Evolutionary conservation across 2,329 filamentous ascomycete species (phyloP).

Genomic region (Xylaria arbuscula): DNA sequence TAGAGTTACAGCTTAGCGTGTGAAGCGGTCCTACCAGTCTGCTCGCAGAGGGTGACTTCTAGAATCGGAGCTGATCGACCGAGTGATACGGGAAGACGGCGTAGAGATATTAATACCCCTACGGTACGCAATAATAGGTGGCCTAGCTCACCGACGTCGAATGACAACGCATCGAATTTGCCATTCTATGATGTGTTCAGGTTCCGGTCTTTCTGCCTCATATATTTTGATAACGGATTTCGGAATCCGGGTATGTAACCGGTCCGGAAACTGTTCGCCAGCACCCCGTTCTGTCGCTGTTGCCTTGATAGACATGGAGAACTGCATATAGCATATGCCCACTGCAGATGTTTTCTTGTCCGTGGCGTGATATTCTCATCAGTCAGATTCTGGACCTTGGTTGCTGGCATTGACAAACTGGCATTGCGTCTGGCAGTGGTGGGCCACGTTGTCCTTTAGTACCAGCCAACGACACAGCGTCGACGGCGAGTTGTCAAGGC

Average conservation of each 20-base stretch:
- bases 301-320: slow-evolving; percentile 28
- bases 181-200: slow-evolving; percentile 11
- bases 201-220: not conserved
- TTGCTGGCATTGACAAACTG: slow-evolving; percentile 26
- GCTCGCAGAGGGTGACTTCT: slow-evolving; percentile 25
- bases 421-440: slow-evolving; percentile 24
- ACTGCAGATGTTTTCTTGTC: slow-evolving; percentile 15
- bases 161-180: slow-evolving; percentile 12
- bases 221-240: not conserved
- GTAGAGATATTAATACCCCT: not conserved
- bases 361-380: slow-evolving; percentile 18
- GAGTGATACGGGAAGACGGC: slow-evolving; percentile 1
- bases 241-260: slow-evolving; percentile 7
- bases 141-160: not conserved
- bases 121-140: slow-evolving; percentile 11
- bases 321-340: slow-evolving; percentile 32
- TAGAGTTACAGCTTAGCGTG: slow-evolving; percentile 33
- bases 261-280: slow-evolving; percentile 7
- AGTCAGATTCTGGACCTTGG: slow-evolving; percentile 13
- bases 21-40: slow-evolving; percentile 37
- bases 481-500: slow-evolving; percentile 31
- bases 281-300: not conserved
- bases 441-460: slow-evolving; percentile 32
- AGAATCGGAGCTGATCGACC: slow-evolving; percentile 13
- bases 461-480: slow-evolving; percentile 18